phyloP scores from a whole-genome alignment of 2,329 filamentous ascomycete species.

The Alternaria tenuissima region DNA sequence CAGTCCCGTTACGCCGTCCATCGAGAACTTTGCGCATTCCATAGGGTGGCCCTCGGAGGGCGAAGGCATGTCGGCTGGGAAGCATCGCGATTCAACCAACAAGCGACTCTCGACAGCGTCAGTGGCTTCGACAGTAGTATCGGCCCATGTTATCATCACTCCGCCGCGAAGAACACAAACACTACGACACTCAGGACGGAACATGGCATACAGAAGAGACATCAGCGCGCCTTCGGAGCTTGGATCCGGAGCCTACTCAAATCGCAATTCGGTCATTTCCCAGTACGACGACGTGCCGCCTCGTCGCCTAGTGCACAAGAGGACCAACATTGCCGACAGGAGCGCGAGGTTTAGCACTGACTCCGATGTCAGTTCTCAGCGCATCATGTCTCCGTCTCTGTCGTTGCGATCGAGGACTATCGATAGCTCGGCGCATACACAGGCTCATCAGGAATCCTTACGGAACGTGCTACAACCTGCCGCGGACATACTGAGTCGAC shows the following conservation, averaged over 20 bases:
- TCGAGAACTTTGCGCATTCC: constrained; percentile 59
- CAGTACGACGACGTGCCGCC: constrained; percentile 51
- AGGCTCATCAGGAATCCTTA: constrained; percentile 44
- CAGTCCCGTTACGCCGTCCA: constrained; percentile 49
- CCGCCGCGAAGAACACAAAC: constrained; percentile 56
- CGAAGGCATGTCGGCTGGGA: constrained; percentile 36
- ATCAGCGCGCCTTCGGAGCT: constrained; percentile 44
- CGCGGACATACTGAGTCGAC: constrained; percentile 44
- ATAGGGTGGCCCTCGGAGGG: constrained; percentile 59
- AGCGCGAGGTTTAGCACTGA: constrained; percentile 42
- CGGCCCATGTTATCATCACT: constrained; percentile 63
- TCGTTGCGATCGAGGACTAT: constrained; percentile 40
- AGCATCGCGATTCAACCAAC: constrained; percentile 41
- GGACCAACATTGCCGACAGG: constrained; percentile 58
- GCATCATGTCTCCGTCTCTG: constrained; percentile 38
- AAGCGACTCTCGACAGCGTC: constrained; percentile 61
- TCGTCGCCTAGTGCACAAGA: constrained; percentile 61
- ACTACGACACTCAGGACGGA: constrained; percentile 64
- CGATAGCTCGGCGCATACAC: constrained; percentile 41
- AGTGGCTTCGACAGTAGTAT: constrained; percentile 62
- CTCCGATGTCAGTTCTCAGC: constrained; percentile 35
- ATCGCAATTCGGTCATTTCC: constrained; percentile 55
- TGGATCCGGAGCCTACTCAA: constrained; percentile 55
- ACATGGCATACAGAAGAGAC: constrained; percentile 59
- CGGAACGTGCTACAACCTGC: constrained; percentile 45